These are phyloP conservation scores for Carex scoparia DNA, from an alignment of 176 grass and related monocot genomes.

Conservation along the genomic window DNA sequence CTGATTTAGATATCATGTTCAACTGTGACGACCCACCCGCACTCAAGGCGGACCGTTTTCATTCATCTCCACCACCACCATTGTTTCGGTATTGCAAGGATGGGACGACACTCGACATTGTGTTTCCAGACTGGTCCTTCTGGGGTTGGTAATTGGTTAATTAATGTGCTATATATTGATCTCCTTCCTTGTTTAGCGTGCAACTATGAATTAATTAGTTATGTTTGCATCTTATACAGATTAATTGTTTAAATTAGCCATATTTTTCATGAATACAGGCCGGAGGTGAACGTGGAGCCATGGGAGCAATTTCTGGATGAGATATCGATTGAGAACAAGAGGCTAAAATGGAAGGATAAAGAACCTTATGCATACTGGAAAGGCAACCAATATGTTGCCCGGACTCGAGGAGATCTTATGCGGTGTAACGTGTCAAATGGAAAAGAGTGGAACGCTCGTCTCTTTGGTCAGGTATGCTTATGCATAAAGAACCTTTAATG, in stretches of 20 bases:
- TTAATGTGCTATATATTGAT: neutral
- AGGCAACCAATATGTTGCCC: conserved; percentile 38
- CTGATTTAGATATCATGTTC: conserved; percentile 86
- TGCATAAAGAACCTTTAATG: neutral
- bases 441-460: conserved; percentile 20
- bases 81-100: conserved; percentile 93
- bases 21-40: conserved; percentile 49
- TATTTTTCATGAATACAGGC: conserved; percentile 27
- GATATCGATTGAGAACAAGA: conserved; percentile 9
- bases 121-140: conserved; percentile 97
- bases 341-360: conserved; percentile 38
- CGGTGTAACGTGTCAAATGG: conserved; percentile 36
- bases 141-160: conserved; percentile 68
- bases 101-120: conserved; percentile 42
- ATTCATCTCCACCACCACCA: neutral
- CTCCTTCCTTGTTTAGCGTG: neutral
- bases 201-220: neutral
- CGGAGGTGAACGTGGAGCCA: conserved; percentile 60
- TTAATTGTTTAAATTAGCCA: neutral
- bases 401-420: conserved; percentile 33
- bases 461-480: conserved; percentile 46
- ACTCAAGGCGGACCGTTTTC: conserved; percentile 19
- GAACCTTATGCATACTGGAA: conserved; percentile 74
- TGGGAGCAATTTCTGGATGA: conserved; percentile 65
- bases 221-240: neutral